Conservation (phyloP, 108 stramenopile species). For the Cyclotella baltica region DNA sequence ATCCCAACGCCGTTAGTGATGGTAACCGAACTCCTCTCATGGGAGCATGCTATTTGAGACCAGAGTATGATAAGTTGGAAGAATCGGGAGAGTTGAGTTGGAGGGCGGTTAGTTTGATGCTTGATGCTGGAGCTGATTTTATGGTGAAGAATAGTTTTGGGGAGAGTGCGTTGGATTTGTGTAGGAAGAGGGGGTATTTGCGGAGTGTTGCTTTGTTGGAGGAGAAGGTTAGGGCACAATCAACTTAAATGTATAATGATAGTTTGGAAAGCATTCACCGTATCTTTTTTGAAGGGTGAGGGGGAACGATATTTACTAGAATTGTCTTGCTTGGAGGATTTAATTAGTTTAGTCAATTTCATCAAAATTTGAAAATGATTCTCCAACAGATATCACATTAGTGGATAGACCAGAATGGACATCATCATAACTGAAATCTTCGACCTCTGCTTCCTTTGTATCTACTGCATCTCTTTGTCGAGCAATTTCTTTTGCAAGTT, state of each 20-base stretch:
- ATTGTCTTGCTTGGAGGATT: too few relatives aligned
- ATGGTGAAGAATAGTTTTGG: slow-evolving; percentile 44
- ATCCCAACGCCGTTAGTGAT: slow-evolving; percentile 50
- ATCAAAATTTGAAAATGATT: slow-evolving; percentile 1
- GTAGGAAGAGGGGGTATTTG: slow-evolving; percentile 38
- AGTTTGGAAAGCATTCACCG: background rate
- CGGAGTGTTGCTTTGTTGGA: slow-evolving; percentile 29
- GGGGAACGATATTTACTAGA: too few relatives aligned
- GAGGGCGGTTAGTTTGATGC: slow-evolving; percentile 32
- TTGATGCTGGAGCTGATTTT: slow-evolving; percentile 48
- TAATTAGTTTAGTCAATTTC: slow-evolving; percentile 13
- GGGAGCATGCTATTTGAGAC: slow-evolving; percentile 58
- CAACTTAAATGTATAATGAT: background rate
- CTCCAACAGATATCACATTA: background rate
- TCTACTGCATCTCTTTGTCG: slow-evolving; percentile 11
- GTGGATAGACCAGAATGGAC: too few relatives aligned
- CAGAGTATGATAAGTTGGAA: slow-evolving; percentile 33
- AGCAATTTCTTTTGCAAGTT: slow-evolving; percentile 12
- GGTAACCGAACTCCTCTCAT: slow-evolving; percentile 53
- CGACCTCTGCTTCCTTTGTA: background rate
- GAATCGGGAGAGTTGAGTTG: slow-evolving; percentile 26
- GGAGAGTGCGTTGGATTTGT: slow-evolving; percentile 59
- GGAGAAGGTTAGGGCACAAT: background rate
- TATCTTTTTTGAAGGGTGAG: background rate
- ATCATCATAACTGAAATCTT: background rate